Evolutionary conservation across 2,329 filamentous ascomycete genomes (phyloP).

Genomic region (Aurifilum marmelostoma): DNA sequence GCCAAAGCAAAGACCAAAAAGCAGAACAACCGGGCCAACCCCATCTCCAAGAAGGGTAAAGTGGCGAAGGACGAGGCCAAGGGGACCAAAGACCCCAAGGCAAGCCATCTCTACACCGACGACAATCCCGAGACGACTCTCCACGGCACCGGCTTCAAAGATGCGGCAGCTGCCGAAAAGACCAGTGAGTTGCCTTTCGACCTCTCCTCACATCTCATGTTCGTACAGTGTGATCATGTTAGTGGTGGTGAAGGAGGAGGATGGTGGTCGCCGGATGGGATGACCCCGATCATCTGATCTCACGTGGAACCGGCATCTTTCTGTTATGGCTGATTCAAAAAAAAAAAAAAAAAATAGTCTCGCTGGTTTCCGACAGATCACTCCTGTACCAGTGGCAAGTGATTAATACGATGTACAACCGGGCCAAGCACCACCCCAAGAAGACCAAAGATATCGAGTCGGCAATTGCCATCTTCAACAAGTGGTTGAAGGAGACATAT

Average conservation of each 20-base stretch:
- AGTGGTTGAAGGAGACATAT: conserved; percentile 27
- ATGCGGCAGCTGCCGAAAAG: conserved; percentile 26
- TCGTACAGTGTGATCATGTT: too few species aligned
- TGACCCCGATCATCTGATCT: neutral
- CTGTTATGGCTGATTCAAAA: neutral
- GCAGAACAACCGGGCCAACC: conserved; percentile 26
- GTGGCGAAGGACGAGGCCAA: conserved; percentile 4
- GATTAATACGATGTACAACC: conserved; percentile 29
- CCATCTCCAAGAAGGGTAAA: conserved; percentile 24
- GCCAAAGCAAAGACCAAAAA: conserved; percentile 23
- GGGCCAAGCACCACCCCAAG: conserved; percentile 29
- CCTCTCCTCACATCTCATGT: too few species aligned
- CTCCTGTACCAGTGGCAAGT: conserved; percentile 27
- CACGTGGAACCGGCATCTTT: neutral
- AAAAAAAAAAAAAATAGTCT: conserved; percentile 8
- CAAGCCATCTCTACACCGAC: conserved; percentile 27
- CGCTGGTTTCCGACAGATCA: conserved; percentile 24
- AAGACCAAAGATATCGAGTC: conserved; percentile 29
- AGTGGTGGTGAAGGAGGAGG: neutral
- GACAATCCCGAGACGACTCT: conserved; percentile 27
- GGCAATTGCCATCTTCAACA: conserved; percentile 24
- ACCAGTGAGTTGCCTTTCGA: conserved; percentile 18
- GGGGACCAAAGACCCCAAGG: conserved; percentile 17
- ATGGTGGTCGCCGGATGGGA: too few species aligned
- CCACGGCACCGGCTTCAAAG: conserved; percentile 27